A percentile compares a stretch with the other conserved stretches of the same genome.
These are phyloP conservation scores for Naganishia randhawae DNA, from an alignment of 768 basidiomycete genomes.

Conservation along the genomic window DNA sequence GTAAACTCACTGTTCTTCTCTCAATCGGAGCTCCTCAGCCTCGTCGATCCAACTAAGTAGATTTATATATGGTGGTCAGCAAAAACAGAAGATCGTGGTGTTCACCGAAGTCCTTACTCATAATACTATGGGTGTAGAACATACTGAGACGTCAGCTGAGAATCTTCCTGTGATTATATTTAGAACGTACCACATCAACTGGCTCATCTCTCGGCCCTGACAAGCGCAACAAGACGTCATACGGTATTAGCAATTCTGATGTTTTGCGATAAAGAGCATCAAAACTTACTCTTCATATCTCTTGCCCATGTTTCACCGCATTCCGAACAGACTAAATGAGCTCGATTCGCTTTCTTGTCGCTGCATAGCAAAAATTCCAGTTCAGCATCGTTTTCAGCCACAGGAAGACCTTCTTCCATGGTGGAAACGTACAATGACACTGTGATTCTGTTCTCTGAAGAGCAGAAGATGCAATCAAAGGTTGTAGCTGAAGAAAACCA, in stretches of 20 bases:
- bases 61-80: neutral
- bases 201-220: slow-evolving; percentile 26
- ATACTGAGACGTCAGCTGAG: neutral
- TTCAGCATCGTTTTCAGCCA: neutral
- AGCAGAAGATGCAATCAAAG: slow-evolving; percentile 49
- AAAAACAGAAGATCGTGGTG: neutral
- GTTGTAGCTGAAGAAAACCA: slow-evolving; percentile 35
- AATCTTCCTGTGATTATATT: slow-evolving; percentile 57
- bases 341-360: slow-evolving; percentile 63
- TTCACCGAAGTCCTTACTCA: neutral
- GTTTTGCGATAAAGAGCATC: neutral
- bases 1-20: slow-evolving; percentile 43
- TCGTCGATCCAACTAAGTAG: slow-evolving; percentile 46
- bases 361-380: slow-evolving; percentile 54
- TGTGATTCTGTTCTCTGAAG: slow-evolving; percentile 41
- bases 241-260: neutral
- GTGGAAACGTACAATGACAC: slow-evolving; percentile 37
- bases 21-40: slow-evolving; percentile 41
- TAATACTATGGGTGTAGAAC: neutral
- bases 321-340: slow-evolving; percentile 67
- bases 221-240: slow-evolving; percentile 23
- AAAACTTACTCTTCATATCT: slow-evolving; percentile 65
- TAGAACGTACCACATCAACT: slow-evolving; percentile 55
- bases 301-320: slow-evolving; percentile 84
- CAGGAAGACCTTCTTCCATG: neutral